Conservation (phyloP, 2,329 filamentous ascomycete genomes). For the Paraphoma chrysanthemicola region DNA sequence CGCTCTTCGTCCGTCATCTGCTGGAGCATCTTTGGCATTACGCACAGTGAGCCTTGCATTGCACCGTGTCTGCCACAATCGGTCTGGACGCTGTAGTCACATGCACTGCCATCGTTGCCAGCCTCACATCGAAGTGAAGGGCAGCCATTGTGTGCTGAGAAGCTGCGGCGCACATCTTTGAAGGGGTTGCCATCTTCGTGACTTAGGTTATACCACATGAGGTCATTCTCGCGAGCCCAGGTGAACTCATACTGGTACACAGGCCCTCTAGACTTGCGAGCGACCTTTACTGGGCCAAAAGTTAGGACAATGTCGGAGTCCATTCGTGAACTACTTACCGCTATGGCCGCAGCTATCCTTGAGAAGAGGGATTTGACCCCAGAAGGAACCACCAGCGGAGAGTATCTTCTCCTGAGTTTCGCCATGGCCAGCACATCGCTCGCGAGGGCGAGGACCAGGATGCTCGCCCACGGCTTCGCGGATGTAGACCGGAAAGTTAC, state of each 20-base stretch:
- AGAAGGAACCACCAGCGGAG: background rate
- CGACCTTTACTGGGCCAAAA: constrained; percentile 3
- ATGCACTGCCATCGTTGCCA: background rate
- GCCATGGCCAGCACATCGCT: background rate
- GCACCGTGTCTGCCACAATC: background rate
- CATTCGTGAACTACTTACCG: background rate
- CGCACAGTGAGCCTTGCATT: background rate
- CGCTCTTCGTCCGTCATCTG: background rate
- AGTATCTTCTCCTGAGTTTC: background rate
- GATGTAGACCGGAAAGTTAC: constrained; percentile 3
- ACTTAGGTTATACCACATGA: constrained; percentile 8
- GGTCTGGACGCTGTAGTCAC: background rate
- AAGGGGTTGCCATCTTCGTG: constrained; percentile 3
- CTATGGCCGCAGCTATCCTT: constrained; percentile 4
- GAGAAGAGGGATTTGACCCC: background rate
- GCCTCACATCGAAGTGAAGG: background rate
- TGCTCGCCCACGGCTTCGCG: constrained; percentile 1
- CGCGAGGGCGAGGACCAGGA: constrained; percentile 2
- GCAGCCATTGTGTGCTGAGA: background rate
- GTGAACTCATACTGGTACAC: constrained; percentile 11
- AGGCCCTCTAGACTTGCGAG: background rate
- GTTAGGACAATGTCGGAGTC: background rate
- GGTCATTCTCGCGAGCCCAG: constrained; percentile 2
- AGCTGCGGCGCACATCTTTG: constrained; percentile 2
- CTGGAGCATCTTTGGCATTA: background rate